These are phyloP conservation scores for Borealophlyctis nickersoniae DNA, from an alignment of 192 early-diverging fungal genomes.

Conservation along the genomic window DNA sequence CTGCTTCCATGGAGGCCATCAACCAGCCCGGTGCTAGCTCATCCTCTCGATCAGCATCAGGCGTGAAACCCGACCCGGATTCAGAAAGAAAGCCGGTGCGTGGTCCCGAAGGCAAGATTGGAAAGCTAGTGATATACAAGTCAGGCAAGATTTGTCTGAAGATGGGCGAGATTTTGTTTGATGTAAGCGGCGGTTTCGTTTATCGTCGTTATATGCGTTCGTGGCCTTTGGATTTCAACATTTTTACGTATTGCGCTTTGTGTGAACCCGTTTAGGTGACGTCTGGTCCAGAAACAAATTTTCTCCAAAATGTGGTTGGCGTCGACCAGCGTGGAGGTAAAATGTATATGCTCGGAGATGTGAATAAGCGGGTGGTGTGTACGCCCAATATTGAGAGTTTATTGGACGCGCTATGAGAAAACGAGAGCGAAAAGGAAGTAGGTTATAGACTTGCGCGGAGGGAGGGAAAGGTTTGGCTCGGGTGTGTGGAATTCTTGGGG, in stretches of 20 bases:
- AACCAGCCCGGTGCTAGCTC: constrained; percentile 34
- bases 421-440: too few species aligned
- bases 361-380: constrained; percentile 57
- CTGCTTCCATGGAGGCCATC: constrained; percentile 6
- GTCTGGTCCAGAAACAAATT: constrained; percentile 49
- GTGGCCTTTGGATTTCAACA: not conserved
- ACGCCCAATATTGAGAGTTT: constrained; percentile 55
- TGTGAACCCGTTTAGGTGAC: constrained; percentile 31
- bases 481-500: too few species aligned
- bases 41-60: not conserved
- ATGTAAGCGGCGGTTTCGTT: constrained; percentile 50
- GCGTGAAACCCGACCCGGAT: constrained; percentile 15
- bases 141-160: constrained; percentile 65
- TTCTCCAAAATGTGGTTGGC: constrained; percentile 58
- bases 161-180: constrained; percentile 59
- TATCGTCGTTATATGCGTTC: not conserved
- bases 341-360: constrained; percentile 55
- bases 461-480: too few species aligned
- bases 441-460: too few species aligned
- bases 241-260: not conserved
- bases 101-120: constrained; percentile 54
- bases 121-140: constrained; percentile 59
- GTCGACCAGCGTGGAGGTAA: constrained; percentile 52
- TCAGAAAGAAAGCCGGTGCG: not conserved
- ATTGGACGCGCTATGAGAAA: too few species aligned